Base-by-base conservation (phyloP, 768 basidiomycete genomes). In the Tricholomella constricta region DNA sequence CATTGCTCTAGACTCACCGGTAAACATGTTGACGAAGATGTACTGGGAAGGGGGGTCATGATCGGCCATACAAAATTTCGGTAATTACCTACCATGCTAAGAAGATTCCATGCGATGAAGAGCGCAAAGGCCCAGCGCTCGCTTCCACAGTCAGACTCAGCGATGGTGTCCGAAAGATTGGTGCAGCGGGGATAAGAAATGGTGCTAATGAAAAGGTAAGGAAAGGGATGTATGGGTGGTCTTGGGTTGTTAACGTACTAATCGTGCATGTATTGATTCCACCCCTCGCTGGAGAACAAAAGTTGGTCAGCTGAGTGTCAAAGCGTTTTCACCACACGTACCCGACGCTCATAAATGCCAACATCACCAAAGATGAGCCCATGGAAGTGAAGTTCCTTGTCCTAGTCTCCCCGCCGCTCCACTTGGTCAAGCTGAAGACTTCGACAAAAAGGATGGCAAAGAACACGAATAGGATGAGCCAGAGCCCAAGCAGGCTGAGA, bases 221-320 rank as follows among this genome's bases (percentile, higher is more conserved):
- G 44, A 19, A 46, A 27, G 34, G n/a, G 27, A 36, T 53, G 3
- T 47, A 29, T 29, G 35, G 25, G 3, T 9, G 44, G 26, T 20
- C 27, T 15, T 6, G 22, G 45, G 27, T 6, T 71, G 22, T n/a
- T 2, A 26, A 48, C 88, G 64, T 66, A 94, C 91, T 85, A 96
- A 71, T 98, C 91, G 65, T 98, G 95, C 96, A 98, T 98, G 67
- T 88, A 97, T 61, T 88, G 85, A 66, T 98, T 98, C 96, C 96
- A 98, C 0, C 86, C 92, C 68, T 98, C 95, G 8, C 94, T 94
- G 58, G 47, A 15, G 15, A 25, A 48, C 41, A 41, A 45, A 59
- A 26, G 59, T 52, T 47, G 5, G 37, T 60, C 32, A 65, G 41
- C 46, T 46, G 35, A 38, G 25, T 44, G 6, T 52, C 20, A 43